Base-by-base conservation (phyloP, 352 stramenopile species). In the Phytopythium ostracodes region DNA sequence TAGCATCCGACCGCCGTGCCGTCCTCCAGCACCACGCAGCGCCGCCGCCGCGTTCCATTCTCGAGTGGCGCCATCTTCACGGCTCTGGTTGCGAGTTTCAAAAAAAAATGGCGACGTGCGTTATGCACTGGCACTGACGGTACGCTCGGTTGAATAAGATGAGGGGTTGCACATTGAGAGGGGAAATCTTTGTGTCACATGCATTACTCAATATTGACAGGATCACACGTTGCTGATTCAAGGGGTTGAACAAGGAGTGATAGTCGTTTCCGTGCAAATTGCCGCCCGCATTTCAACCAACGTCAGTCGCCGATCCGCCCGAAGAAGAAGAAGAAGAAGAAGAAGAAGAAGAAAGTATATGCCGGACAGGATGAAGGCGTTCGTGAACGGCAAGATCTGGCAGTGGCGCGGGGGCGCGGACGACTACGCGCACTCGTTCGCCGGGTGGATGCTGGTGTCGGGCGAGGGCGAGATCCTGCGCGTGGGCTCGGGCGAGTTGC, bases 321-420 rank as follows among this genome's bases (percentile, higher is more conserved):
- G 2, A n/a, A 46, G 15, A 46, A n/a, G 46, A 52, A 22, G 62
- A 38, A 57, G n/a, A 40, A 75, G 61, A 51, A 67, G 78, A 72
- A 78, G 2, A n/a, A 46, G 15, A 46, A n/a, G 46, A 52, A 22
- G 62, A 38, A 57, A n/a, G n/a, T n/a, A n/a, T n/a, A n/a, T n/a
- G n/a, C n/a, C n/a, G n/a, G n/a, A 40, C 7, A 7, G 29, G 51
- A 67, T 81, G 75, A 80, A 70, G 62, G 62, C 64, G 50, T 78
- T 84, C 52, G 70, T 79, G 63, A 89, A 89, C 62, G 78, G 69
- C 54, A 85, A 80, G 71, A 89, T 91, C 69, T 91, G 81, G 81
- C 81, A 88, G 54, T 89, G 77, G 79, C 29, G 57, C 25, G 51
- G 46, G n/a, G 60, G 54, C 22, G 38, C 29, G 11, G 35, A 49